Base-by-base conservation (phyloP, 75 land plant species). In the Cunninghamia lanceolata region DNA sequence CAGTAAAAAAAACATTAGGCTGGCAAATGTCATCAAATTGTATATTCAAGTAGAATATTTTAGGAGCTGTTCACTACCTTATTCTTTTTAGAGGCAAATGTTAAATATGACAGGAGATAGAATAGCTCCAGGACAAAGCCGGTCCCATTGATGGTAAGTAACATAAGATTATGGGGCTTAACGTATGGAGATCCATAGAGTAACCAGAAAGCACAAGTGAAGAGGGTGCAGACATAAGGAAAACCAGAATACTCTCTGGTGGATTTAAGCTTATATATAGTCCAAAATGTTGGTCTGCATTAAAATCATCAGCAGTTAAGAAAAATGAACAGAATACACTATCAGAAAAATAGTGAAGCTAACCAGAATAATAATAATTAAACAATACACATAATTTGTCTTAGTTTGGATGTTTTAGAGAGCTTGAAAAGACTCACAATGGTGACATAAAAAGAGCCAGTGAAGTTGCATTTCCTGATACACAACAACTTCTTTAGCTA, bases 181-280 rank as follows among this genome's bases (percentile, higher is more conserved):
- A 93, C 90, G 9, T 87, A 76, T 32, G 95, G 95, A 43, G 91
- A 39, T 11, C 93, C 95, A 73, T 94, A 94, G 25, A 90, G 47
- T 38, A 90, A 66, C 96, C 97, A 94, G 10, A 94, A 68, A 88
- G 91, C 85, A 88, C 97, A 96, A 66, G 88, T 93, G 70, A 92
- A 87, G 15, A 96, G 87, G 3, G 95, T 92, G 42, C 90, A 89
- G 43, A 94, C 84, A 86, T 96, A 96, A 3, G 96, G 94, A 28
- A 92, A 45, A 3, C 89, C 89, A 32, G 92, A 92, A 95, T 85
- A 96, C 50, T 92, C 74, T 85, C 88, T 88, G 21, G 94, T 95
- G 15, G 95, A 88, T 80, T 85, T 89, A 81, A 85, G 88, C 92
- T 88, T 93, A 14, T 86, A 84, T 56, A 96, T 95, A 17, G 59